A percentile compares a stretch with the other conserved stretches of the same genome.
Conservation (phyloP, 352 stramenopile genomes). For the Blastocystis sp. region DNA sequence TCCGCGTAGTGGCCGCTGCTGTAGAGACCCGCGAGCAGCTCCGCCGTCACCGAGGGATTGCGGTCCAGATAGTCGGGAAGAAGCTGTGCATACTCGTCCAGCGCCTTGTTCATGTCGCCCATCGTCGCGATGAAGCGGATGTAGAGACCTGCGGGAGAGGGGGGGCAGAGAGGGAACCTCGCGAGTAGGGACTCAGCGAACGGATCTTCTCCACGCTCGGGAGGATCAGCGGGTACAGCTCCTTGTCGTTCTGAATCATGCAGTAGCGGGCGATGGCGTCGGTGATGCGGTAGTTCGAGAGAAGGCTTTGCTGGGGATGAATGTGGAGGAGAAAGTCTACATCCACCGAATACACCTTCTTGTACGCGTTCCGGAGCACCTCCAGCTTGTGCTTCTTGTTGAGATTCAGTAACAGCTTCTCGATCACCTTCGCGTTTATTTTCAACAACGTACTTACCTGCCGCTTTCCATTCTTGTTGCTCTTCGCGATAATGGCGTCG, state of each 20-base stretch:
- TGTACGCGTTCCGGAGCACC: background rate
- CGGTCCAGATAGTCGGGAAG: background rate
- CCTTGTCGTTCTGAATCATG: background rate
- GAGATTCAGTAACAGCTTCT: background rate
- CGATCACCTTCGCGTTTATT: background rate
- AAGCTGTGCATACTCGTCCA: background rate
- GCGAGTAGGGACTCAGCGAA: background rate
- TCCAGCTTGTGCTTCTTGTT: constrained; percentile 23
- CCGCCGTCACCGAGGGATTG: background rate
- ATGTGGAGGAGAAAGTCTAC: background rate
- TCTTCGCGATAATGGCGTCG: background rate
- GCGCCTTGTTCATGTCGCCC: background rate
- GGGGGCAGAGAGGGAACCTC: background rate
- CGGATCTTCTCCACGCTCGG: background rate
- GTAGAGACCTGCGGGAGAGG: background rate
- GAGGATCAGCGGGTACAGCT: background rate
- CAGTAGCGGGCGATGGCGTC: background rate
- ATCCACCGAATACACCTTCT: constrained; percentile 21
- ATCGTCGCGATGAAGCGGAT: constrained; percentile 5
- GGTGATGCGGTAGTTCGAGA: background rate
- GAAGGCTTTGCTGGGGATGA: background rate
- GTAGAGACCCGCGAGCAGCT: background rate
- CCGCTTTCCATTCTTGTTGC: background rate
- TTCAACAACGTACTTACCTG: background rate
- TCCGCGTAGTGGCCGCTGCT: background rate